Evolutionary conservation across 2,329 filamentous ascomycete genomes (phyloP).

Genomic region (Diplodia sapinea): DNA sequence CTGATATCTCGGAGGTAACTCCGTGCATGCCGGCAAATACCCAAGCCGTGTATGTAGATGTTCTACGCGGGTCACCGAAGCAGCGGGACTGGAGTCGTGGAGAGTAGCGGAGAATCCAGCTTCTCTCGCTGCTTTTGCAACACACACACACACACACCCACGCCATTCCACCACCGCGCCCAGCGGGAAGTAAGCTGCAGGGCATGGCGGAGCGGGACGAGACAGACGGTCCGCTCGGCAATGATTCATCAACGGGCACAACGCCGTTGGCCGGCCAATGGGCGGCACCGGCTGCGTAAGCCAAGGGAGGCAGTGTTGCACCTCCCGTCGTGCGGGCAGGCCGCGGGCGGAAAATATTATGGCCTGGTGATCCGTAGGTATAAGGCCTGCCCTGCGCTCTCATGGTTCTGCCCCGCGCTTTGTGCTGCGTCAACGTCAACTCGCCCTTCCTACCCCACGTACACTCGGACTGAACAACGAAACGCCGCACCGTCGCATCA

Average conservation of each 20-base stretch:
- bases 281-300: not conserved
- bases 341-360: too few species aligned
- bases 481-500: fast-evolving
- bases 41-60: too few species aligned
- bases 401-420: not conserved
- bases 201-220: constrained; percentile 16
- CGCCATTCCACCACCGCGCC: not conserved
- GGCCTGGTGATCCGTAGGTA: not conserved
- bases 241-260: constrained; percentile 1
- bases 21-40: too few species aligned
- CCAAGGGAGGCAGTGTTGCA: constrained; percentile 16
- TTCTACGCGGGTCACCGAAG: too few species aligned
- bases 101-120: not conserved
- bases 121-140: too few species aligned
- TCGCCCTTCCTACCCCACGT: not conserved
- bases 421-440: too few species aligned
- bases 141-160: not conserved
- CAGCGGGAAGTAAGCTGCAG: not conserved
- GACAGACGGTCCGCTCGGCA: not conserved
- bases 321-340: not conserved
- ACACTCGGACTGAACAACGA: too few species aligned
- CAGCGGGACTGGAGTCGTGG: not conserved
- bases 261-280: constrained; percentile 8
- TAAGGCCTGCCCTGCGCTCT: not conserved
- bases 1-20: too few species aligned